A percentile compares a stretch with the other conserved stretches of the same genome.
phyloP scores from a whole-genome alignment of 116 monocot species.

The Papilionanthe hybrid region DNA sequence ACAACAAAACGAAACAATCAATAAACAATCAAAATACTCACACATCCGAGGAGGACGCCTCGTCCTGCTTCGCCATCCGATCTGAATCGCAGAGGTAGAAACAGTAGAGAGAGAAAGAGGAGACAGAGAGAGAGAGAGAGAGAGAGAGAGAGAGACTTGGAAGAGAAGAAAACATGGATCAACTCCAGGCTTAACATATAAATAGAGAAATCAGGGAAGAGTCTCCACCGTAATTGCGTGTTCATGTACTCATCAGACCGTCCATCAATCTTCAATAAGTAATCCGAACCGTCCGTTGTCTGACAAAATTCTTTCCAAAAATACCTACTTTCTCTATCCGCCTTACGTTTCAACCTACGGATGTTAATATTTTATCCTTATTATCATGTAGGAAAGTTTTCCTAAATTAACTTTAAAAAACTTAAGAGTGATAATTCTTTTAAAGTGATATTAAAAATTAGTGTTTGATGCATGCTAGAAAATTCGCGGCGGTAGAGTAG shows the following conservation, averaged over 20 bases:
- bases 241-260: not conserved
- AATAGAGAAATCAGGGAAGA: not conserved
- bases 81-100: not conserved
- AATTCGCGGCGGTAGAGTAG: too few species aligned
- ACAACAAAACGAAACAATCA: not conserved
- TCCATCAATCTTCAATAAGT: not conserved
- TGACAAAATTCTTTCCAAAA: not conserved
- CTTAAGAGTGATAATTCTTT: too few species aligned
- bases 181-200: not conserved
- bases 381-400: too few species aligned
- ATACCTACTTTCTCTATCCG: too few species aligned
- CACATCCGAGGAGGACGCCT: slow-evolving; percentile 40
- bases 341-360: too few species aligned
- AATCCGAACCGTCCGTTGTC: not conserved
- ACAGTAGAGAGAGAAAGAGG: not conserved
- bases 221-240: not conserved
- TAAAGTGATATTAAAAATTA: too few species aligned
- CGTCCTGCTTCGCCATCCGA: slow-evolving; percentile 35
- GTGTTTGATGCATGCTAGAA: too few species aligned
- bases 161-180: not conserved
- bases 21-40: slow-evolving; percentile 8
- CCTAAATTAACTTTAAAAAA: too few species aligned
- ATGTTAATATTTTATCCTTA: too few species aligned
- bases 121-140: not conserved
- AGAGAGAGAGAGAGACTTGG: not conserved